phyloP scores from a whole-genome alignment of 164 flowering plant genomes.

The Litsea cubeba region DNA sequence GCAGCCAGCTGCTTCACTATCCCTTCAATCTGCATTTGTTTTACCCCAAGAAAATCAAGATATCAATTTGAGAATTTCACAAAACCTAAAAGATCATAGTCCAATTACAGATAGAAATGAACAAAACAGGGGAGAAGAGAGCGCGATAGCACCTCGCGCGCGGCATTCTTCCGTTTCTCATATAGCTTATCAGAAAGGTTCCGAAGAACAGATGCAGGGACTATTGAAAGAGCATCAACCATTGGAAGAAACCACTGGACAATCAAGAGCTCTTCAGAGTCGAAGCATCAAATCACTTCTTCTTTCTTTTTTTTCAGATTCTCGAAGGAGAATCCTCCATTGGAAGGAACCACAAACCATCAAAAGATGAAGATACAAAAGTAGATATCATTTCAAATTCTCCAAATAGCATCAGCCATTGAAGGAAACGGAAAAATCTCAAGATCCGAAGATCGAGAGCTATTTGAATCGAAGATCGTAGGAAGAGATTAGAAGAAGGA shows the following conservation, averaged over 20 bases:
- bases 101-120: background rate
- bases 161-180: constrained; percentile 97
- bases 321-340: too few relatives aligned
- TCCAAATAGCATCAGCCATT: background rate
- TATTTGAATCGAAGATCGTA: constrained; percentile 26
- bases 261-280: constrained; percentile 10
- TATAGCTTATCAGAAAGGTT: constrained; percentile 90
- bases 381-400: too few relatives aligned
- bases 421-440: background rate
- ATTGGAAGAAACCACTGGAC: constrained; percentile 14
- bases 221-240: constrained; percentile 63
- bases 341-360: too few relatives aligned
- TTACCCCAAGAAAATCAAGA: background rate
- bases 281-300: constrained; percentile 10
- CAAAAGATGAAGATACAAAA: too few relatives aligned
- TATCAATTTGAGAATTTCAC: background rate
- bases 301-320: too few relatives aligned
- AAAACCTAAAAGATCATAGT: background rate
- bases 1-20: constrained; percentile 74
- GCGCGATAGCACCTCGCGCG: constrained; percentile 62
- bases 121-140: background rate
- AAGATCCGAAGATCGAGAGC: background rate
- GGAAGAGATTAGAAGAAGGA: too few relatives aligned
- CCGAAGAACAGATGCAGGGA: constrained; percentile 72
- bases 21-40: constrained; percentile 56